Evolutionary conservation across 306 rosid genomes (phyloP).

Genomic region (Medicago arabica): DNA sequence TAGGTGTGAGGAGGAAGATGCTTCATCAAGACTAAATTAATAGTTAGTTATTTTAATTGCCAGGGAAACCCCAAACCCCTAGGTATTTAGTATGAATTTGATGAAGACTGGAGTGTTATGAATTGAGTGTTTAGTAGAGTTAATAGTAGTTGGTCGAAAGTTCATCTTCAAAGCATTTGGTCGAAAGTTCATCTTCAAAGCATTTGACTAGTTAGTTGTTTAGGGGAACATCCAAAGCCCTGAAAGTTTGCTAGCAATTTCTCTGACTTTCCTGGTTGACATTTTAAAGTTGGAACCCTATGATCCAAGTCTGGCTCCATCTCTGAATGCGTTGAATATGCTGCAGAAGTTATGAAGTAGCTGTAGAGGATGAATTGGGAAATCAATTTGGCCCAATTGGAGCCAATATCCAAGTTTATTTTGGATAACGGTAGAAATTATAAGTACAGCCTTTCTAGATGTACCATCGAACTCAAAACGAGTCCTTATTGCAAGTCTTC

Average conservation of each 20-base stretch:
- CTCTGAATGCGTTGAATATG: background rate
- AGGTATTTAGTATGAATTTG: background rate
- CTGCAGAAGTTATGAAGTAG: background rate
- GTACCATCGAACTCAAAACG: background rate
- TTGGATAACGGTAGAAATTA: background rate
- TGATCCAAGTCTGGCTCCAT: background rate
- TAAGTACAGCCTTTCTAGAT: background rate
- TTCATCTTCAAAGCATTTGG: slow-evolving; percentile 1
- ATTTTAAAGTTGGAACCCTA: background rate
- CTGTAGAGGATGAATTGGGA: background rate
- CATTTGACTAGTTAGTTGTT: background rate
- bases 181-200: background rate
- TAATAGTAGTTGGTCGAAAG: background rate
- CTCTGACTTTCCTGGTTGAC: background rate
- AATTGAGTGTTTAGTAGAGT: background rate
- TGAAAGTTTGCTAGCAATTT: background rate
- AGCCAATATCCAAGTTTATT: background rate
- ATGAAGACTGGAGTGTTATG: background rate
- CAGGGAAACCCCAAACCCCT: background rate
- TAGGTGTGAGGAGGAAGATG: background rate
- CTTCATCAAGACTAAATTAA: background rate
- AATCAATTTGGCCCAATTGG: background rate
- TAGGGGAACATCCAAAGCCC: background rate
- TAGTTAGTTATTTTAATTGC: background rate
- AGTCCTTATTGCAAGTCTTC: background rate